Base-by-base conservation (phyloP, 768 basidiomycete species). In the Tylopilus vinaceipallidus region DNA sequence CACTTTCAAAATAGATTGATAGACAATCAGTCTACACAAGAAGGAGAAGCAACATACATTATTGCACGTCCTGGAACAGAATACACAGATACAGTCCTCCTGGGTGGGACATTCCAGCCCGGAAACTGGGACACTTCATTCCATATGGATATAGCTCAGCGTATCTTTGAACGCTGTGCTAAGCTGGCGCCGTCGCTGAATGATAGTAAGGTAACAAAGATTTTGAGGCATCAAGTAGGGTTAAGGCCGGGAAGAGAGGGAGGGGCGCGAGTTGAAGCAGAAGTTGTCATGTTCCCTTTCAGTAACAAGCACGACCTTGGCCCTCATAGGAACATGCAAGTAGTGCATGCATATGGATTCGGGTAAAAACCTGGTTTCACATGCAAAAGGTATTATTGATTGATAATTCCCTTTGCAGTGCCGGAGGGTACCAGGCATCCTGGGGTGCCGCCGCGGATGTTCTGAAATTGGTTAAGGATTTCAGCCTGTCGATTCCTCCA, bases 281-380 rank as follows among this genome's bases (percentile, higher is more conserved):
- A 83, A 53, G 52, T 59, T 50, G 51, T 75, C 44, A 52, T 56
- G 26, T 49, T 77, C 19, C 75, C 75, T 39, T 61, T 69, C 45
- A 56, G 30, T 34, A 49, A 38, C 46, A 47, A 53, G 0, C 53
- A 56, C 49, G 26, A 40, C 43, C 58, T 58, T 43, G 58, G 50
- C 39, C 58, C 50, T 47, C 49, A 8, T 27, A 55, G 55, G 40
- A 51, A 59, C 20, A 61, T 70, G 57, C 50, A 56, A 12, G 74
- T 82, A 3, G 71, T 81, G 17, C 82, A 84, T 65, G 79, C 80
- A 22, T 84, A 84, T 61, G 82, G 82, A 6, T 79, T 83, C 32
- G 82, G 82, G 77, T 77, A 35, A 46, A 74, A 3, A 37, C 7
- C 6, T 37, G 4, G 20, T 19, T 24, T 3, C 6, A n/a, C n/a